These are phyloP conservation scores for Cinnamomum chago DNA, from an alignment of 164 flowering plant species.

Conservation along the genomic window DNA sequence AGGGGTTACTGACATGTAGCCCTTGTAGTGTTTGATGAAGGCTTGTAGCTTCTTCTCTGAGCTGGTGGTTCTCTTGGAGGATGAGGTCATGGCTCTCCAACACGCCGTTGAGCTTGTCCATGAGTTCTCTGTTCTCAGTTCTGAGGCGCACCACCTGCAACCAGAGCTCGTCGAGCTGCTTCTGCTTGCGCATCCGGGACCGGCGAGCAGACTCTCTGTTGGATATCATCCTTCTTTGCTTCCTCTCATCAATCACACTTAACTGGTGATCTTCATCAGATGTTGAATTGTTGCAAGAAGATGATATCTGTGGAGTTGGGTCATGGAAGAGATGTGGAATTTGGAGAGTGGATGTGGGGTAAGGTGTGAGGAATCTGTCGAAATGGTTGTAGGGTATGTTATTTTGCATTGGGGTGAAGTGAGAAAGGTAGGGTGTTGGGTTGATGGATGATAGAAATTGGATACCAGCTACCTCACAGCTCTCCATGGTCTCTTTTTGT, in stretches of 20 bases:
- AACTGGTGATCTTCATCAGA: conserved; percentile 73
- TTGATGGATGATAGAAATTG: conserved; percentile 30
- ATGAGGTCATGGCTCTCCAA: conserved; percentile 57
- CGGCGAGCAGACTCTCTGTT: conserved; percentile 92
- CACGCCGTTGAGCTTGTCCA: conserved; percentile 63
- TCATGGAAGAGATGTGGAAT: conserved; percentile 25
- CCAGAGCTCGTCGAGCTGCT: conserved; percentile 89
- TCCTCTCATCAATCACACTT: conserved; percentile 68
- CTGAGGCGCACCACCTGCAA: conserved; percentile 73
- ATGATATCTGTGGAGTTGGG: conserved; percentile 9
- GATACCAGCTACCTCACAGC: conserved; percentile 32
- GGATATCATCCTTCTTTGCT: conserved; percentile 87
- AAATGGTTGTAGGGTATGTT: conserved; percentile 25
- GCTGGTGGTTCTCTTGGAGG: conserved; percentile 62
- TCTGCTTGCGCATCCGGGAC: conserved; percentile 92
- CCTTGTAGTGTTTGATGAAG: conserved; percentile 56
- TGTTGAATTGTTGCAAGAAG: conserved; percentile 51
- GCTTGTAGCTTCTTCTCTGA: conserved; percentile 58
- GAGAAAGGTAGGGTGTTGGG: conserved; percentile 21
- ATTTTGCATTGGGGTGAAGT: conserved; percentile 27
- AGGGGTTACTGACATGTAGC: conserved; percentile 50
- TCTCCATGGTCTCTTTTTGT: conserved; percentile 16
- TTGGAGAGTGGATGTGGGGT: conserved; percentile 23
- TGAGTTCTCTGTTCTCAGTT: conserved; percentile 71
- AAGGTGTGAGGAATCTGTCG: conserved; percentile 24